Evolutionary conservation across 2,329 filamentous ascomycete genomes (phyloP).

Genomic region (Pyricularia sp.): DNA sequence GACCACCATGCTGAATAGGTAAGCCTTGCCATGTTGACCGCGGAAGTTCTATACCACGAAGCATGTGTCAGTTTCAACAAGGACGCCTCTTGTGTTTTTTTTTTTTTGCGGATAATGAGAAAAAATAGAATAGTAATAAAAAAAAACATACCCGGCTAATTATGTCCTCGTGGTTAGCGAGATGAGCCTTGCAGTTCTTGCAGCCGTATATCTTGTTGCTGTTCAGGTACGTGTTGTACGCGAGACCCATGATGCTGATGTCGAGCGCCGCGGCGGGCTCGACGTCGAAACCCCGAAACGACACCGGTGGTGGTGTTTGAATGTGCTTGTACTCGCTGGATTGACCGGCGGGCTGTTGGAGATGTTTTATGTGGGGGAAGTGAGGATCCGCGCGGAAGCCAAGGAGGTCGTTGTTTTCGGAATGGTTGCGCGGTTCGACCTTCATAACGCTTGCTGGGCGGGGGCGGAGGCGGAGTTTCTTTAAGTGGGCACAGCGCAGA

Average conservation of each 20-base stretch:
- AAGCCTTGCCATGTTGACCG: constrained; percentile 95
- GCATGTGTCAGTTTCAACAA: constrained; percentile 2
- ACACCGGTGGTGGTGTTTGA: neutral
- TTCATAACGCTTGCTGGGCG: neutral
- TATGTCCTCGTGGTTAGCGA: constrained; percentile 91
- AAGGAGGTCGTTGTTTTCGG: neutral
- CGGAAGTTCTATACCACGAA: constrained; percentile 67
- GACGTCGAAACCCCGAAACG: neutral
- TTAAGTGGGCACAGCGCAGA: neutral
- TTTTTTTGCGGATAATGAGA: constrained; percentile 4
- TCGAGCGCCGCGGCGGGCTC: neutral
- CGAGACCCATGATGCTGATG: constrained; percentile 55
- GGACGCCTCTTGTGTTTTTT: too few relatives aligned
- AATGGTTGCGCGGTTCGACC: neutral
- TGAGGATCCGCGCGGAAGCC: neutral
- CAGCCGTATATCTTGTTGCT: constrained; percentile 82
- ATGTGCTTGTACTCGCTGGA: neutral
- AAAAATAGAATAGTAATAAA: constrained; percentile 3
- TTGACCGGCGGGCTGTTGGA: neutral
- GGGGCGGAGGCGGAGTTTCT: neutral
- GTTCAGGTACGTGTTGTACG: constrained; percentile 84
- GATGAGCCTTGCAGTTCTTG: constrained; percentile 89
- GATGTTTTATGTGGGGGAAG: neutral
- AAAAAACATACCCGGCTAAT: constrained; percentile 65
- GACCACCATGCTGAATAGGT: constrained; percentile 88